Percentiles rank a stretch among this genome's conserved stretches.
phyloP scores from a whole-genome alignment of 2,329 filamentous ascomycete genomes.

The Phaeosphaeria sp. region DNA sequence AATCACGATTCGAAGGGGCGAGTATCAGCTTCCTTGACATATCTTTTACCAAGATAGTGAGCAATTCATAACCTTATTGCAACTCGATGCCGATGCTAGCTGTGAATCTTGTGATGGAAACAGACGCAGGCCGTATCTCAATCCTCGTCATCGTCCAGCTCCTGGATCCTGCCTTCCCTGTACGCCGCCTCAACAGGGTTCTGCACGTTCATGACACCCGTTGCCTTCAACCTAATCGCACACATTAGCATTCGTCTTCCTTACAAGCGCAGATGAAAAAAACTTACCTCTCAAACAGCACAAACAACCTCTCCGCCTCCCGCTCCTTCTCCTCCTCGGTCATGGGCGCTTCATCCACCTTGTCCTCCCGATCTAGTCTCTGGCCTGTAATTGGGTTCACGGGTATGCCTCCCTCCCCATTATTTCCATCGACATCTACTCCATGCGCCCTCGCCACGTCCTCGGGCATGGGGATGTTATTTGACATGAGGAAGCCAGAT shows the following conservation, averaged over 20 bases:
- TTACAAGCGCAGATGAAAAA: background rate
- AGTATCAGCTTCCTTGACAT: background rate
- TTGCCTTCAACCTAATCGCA: constrained; percentile 66
- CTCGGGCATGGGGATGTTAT: constrained; percentile 78
- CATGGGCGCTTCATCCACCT: constrained; percentile 72
- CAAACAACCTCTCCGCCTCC: constrained; percentile 88
- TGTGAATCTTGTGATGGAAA: background rate
- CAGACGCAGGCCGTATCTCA: constrained; percentile 1
- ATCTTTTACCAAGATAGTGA: background rate
- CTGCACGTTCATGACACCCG: constrained; percentile 76
- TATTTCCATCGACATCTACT: background rate
- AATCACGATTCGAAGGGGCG: background rate
- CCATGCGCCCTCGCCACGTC: constrained; percentile 59
- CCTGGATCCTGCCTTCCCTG: constrained; percentile 73
- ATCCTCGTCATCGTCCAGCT: constrained; percentile 64
- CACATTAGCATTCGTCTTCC: background rate
- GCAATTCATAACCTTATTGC: background rate
- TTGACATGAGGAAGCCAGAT: constrained; percentile 84
- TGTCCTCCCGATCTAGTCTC: constrained; percentile 71
- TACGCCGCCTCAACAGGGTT: constrained; percentile 78
- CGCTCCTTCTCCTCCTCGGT: constrained; percentile 89
- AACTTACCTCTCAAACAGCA: constrained; percentile 80
- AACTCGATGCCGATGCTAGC: background rate
- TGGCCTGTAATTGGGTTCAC: constrained; percentile 91
- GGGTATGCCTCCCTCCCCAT: constrained; percentile 26